phyloP scores from a whole-genome alignment of 768 basidiomycete species.

The Cyclocybe cylindracea region DNA sequence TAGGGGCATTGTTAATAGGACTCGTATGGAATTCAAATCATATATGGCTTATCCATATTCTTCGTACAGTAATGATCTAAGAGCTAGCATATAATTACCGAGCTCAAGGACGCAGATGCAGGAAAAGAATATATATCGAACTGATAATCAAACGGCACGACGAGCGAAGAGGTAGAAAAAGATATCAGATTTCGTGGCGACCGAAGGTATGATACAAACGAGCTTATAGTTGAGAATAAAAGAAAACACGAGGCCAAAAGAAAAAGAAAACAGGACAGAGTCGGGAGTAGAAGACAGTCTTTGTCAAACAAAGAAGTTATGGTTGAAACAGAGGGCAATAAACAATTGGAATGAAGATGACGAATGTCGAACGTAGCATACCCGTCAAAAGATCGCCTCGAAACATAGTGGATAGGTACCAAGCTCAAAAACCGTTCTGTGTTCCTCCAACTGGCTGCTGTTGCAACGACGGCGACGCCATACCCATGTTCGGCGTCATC shows the following conservation, averaged over 20 bases:
- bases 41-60: no score
- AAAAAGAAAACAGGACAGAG: slow-evolving; percentile 11
- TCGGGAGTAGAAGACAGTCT: slow-evolving; percentile 9
- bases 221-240: slow-evolving; percentile 3
- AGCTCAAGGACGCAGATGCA: slow-evolving; percentile 7
- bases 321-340: slow-evolving; percentile 4
- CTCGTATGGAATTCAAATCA: no score
- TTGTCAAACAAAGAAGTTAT: slow-evolving; percentile 2
- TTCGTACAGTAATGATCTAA: no score
- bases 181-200: slow-evolving; percentile 16
- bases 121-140: slow-evolving; percentile 5
- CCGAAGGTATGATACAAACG: slow-evolving; percentile 19
- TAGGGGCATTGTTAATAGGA: no score
- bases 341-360: slow-evolving; percentile 7
- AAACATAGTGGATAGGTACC: not conserved
- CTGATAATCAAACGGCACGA: no score
- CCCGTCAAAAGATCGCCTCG: slow-evolving; percentile 1
- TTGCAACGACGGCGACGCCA: slow-evolving; percentile 56
- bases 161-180: slow-evolving; percentile 5
- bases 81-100: not conserved
- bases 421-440: slow-evolving; percentile 49
- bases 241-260: slow-evolving; percentile 1
- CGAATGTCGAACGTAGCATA: slow-evolving; percentile 7
- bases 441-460: slow-evolving; percentile 53
- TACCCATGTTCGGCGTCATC: slow-evolving; percentile 51